Percentiles rank a stretch among this genome's conserved stretches.
phyloP scores from a whole-genome alignment of 306 rosid species.

The Ceratonia siliqua region DNA sequence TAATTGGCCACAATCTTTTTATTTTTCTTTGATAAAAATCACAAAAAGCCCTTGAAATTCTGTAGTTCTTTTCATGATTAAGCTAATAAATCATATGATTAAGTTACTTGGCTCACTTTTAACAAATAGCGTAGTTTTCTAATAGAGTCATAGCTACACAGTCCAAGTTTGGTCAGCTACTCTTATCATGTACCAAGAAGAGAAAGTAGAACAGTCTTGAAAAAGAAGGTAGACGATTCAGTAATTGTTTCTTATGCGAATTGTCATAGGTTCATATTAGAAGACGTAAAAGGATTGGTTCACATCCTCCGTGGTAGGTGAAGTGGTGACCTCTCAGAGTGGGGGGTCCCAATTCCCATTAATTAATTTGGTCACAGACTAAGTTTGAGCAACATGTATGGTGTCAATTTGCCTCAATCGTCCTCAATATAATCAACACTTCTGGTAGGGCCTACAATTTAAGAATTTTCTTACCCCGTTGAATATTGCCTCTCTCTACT shows the following conservation, averaged over 20 bases:
- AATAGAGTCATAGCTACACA: not conserved
- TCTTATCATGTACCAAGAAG: not conserved
- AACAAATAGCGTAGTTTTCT: not conserved
- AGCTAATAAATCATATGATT: not conserved
- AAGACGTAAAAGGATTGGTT: conserved; percentile 1
- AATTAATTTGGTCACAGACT: not conserved
- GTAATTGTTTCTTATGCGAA: not conserved
- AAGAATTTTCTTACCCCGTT: not conserved
- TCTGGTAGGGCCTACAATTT: not conserved
- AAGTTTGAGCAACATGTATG: not conserved
- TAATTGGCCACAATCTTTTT: not conserved
- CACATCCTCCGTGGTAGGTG: conserved; percentile 33
- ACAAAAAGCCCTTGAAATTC: not conserved
- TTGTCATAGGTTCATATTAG: conserved; percentile 9
- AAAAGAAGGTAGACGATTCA: not conserved
- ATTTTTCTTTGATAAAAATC: not conserved
- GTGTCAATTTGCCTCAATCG: not conserved
- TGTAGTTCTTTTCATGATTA: too few relatives aligned
- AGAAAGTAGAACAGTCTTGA: not conserved
- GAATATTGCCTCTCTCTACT: not conserved
- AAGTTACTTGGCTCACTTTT: not conserved
- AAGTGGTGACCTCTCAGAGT: not conserved
- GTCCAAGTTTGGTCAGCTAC: conserved; percentile 15
- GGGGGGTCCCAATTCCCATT: not conserved
- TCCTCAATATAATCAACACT: not conserved